Evolutionary conservation across 2,329 filamentous ascomycete genomes (phyloP), one percentile per base, ranked within the genome.

Genomic region (Cordyceps militaris): DNA sequence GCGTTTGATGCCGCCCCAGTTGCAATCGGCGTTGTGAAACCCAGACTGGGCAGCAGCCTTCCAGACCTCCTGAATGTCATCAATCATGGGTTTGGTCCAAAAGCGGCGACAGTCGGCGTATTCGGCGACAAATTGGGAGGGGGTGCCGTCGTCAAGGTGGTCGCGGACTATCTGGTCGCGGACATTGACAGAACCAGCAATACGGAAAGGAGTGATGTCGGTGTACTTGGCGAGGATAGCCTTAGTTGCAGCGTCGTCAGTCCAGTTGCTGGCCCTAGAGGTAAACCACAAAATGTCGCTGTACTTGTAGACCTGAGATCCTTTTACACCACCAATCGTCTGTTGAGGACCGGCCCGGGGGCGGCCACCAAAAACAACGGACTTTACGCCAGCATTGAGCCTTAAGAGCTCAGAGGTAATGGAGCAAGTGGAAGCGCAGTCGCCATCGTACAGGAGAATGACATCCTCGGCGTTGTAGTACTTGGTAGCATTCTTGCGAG

Each of bases 261-360:
- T 43, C 30, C 56, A 13, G 21, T 51, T 43, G 10, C 19, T 28
- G 14, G 43, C 26, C 13, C 56, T 56, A 51, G 1, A 21, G 34
- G 49, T 42, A 11, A 24, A 14, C 3, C 13, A 24, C 3, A 19
- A 30, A n/a, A 48, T 40, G 21, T 46, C n/a, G 16, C 16, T 5
- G 10, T 14, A 26, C n/a, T 30, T 32, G 24, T 38, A 43, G 2
- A 38, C 16, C 30, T 56, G 43, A 4, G 53, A 70, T 43, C 84
- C 84, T 62, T 85, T 83, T 44, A 81, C 77, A 23, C 84, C 84
- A 36, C 83, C 82, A 7, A 85, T 72, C 4, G 74, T 76, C 70
- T 86, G 82, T 70, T 84, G 86, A 1, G 78, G 76, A 0, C 70
- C 71, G 0, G 71, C 62, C 13, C 69, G 69, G 0, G 84, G 79